Conservation (phyloP, 164 flowering plant species). For the Tinospora cordifolia region DNA sequence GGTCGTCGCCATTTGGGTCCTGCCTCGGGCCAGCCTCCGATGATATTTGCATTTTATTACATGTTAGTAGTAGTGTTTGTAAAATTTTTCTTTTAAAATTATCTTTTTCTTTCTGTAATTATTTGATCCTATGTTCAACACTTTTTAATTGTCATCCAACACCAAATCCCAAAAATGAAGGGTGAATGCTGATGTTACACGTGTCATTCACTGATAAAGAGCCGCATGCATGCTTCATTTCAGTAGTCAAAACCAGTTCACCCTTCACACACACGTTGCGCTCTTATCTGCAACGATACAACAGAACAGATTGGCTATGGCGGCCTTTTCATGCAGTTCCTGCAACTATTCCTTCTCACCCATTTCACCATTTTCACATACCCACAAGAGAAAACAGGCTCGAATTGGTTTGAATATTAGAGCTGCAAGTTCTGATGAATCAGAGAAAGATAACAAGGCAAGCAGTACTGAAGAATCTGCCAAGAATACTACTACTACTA, state of each 20-base stretch:
- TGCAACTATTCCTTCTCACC: slow-evolving; percentile 25
- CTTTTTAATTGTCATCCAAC: no score
- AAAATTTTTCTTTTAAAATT: no score
- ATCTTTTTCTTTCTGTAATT: not conserved
- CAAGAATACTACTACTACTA: slow-evolving; percentile 21
- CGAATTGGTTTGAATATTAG: slow-evolving; percentile 12
- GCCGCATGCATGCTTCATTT: not conserved
- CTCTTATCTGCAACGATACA: not conserved
- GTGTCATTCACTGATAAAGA: not conserved
- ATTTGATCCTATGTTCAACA: no score
- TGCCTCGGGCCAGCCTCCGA: no score
- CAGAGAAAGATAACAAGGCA: slow-evolving; percentile 24
- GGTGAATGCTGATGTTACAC: not conserved
- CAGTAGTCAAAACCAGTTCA: no score
- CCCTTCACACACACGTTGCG: not conserved
- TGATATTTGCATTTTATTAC: no score
- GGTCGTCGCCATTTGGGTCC: no score
- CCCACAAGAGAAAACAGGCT: slow-evolving; percentile 20
- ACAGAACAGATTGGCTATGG: slow-evolving; percentile 18
- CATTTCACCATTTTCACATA: slow-evolving; percentile 21
- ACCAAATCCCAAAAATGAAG: no score
- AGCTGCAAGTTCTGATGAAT: slow-evolving; percentile 30
- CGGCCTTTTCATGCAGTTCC: slow-evolving; percentile 42
- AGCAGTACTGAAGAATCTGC: slow-evolving; percentile 5
- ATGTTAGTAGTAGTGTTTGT: no score